phyloP scores from a whole-genome alignment of 768 basidiomycete species.

The Suillus placidus region DNA sequence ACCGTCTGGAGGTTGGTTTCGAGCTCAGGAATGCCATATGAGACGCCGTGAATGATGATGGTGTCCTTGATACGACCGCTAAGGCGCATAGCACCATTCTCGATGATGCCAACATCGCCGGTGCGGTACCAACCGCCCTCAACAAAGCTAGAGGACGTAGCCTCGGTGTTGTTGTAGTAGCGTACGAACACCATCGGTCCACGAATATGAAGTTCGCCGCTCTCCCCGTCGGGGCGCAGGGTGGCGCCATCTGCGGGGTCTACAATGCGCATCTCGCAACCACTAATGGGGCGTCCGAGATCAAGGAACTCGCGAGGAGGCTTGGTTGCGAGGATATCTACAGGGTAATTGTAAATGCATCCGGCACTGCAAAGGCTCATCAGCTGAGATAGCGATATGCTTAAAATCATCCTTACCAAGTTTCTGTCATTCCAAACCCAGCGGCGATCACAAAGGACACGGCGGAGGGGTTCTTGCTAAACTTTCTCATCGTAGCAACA shows the following conservation, averaged over 20 bases:
- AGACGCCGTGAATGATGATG: constrained; percentile 43
- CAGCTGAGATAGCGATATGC: background rate
- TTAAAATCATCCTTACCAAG: constrained; percentile 30
- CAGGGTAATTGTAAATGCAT: constrained; percentile 39
- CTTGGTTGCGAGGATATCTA: constrained; percentile 22
- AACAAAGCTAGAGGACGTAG: constrained; percentile 50
- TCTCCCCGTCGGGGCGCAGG: constrained; percentile 31
- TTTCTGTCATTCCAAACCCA: constrained; percentile 48
- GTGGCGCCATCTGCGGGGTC: constrained; percentile 30
- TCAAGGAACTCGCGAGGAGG: constrained; percentile 40
- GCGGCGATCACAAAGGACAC: constrained; percentile 21
- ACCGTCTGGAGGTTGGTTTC: constrained; percentile 41
- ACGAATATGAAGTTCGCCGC: constrained; percentile 43
- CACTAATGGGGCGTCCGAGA: constrained; percentile 31
- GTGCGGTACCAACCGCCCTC: constrained; percentile 59
- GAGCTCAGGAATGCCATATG: constrained; percentile 38
- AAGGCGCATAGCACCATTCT: constrained; percentile 36
- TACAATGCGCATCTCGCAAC: constrained; percentile 40
- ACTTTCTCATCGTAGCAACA: constrained; percentile 31
- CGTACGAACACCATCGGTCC: constrained; percentile 43
- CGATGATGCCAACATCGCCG: constrained; percentile 51
- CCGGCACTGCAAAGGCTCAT: constrained; percentile 31
- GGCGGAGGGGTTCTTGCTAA: constrained; percentile 21
- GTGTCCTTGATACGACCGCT: constrained; percentile 42
- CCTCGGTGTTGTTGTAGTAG: constrained; percentile 51